Percentiles rank a stretch among this genome's conserved stretches.
Evolutionary conservation across 129 eudicot genomes (phyloP).

Genomic region (Centrapalus pauciflorus): DNA sequence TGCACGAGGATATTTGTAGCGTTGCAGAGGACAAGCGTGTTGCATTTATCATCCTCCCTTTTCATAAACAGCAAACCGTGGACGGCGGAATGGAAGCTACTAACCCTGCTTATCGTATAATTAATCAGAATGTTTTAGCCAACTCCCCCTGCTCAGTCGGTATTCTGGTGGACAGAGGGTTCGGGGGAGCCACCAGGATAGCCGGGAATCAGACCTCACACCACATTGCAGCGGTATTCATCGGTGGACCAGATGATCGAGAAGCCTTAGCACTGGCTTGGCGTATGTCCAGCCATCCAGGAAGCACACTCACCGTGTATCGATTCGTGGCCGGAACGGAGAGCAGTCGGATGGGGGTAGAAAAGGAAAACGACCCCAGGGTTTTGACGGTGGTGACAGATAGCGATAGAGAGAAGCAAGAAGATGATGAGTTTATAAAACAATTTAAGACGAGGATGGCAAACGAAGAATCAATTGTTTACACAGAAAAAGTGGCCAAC

Average conservation of each 20-base stretch:
- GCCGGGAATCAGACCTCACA: conserved; percentile 47
- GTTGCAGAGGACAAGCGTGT: conserved; percentile 81
- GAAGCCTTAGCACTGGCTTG: conserved; percentile 73
- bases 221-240: conserved; percentile 65
- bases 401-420: conserved; percentile 45
- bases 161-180: conserved; percentile 76
- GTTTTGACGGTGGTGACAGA: conserved; percentile 53
- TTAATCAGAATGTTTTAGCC: conserved; percentile 69
- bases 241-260: conserved; percentile 87
- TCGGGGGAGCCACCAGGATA: conserved; percentile 55
- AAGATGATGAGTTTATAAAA: conserved; percentile 56
- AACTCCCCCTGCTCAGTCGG: conserved; percentile 90
- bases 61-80: conserved; percentile 85
- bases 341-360: background rate
- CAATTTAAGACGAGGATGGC: conserved; percentile 37
- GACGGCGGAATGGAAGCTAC: conserved; percentile 87
- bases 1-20: conserved; percentile 82
- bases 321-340: conserved; percentile 47
- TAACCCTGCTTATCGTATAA: conserved; percentile 50
- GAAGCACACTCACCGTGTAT: conserved; percentile 46
- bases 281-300: conserved; percentile 71
- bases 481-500: conserved; percentile 39
- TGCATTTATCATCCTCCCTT: conserved; percentile 67
- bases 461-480: conserved; percentile 35
- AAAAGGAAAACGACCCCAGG: conserved; percentile 30